Conservation (phyloP, 2,329 filamentous ascomycete species). For the Cucurbitaria berberidis region DNA sequence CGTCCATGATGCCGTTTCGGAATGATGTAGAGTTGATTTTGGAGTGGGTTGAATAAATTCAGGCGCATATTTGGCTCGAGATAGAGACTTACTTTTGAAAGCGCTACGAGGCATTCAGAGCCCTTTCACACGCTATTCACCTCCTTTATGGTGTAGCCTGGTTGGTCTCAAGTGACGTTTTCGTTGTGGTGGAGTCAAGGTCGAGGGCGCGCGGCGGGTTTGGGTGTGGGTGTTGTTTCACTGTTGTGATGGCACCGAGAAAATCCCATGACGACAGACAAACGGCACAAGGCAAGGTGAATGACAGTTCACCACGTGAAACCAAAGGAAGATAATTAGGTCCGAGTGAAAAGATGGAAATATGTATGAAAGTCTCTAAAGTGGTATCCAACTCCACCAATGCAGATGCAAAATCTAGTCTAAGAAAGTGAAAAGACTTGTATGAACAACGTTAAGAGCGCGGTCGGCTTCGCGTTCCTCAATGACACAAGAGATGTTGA, state of each 20-base stretch:
- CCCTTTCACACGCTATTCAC: neutral
- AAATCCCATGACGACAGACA: neutral
- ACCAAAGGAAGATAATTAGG: too few species aligned
- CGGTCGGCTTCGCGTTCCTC: conserved; percentile 88
- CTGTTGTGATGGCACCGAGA: neutral
- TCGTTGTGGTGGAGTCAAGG: neutral
- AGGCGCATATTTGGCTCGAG: too few species aligned
- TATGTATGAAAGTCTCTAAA: neutral
- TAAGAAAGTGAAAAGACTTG: conserved; percentile 94
- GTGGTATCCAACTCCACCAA: conserved; percentile 36
- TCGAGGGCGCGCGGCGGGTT: neutral
- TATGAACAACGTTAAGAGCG: conserved; percentile 95
- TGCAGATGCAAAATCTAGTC: conserved; percentile 60
- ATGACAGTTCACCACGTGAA: neutral
- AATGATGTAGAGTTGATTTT: neutral
- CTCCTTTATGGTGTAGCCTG: neutral
- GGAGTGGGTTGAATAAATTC: neutral
- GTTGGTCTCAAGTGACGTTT: neutral
- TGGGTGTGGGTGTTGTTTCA: conserved; percentile 1
- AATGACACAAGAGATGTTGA: conserved; percentile 98
- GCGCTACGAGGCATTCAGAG: neutral
- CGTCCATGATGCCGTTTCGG: neutral
- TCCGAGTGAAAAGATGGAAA: neutral
- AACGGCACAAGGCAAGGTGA: conserved; percentile 11
- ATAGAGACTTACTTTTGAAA: neutral